These are phyloP conservation scores for Ceratopteris richardii DNA, from an alignment of 75 land plant species.

Conservation along the genomic window DNA sequence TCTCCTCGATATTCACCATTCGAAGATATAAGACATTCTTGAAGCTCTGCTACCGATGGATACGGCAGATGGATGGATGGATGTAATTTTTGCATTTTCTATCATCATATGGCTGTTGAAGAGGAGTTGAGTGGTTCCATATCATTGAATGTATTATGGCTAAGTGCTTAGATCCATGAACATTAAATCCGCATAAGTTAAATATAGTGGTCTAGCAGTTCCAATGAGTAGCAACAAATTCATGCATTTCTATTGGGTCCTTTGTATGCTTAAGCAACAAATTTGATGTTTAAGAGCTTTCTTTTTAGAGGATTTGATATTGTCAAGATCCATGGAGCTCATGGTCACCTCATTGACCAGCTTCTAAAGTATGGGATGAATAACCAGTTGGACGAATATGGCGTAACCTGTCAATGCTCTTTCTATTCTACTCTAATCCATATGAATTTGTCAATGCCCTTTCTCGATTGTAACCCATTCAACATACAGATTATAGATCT, in stretches of 20 bases:
- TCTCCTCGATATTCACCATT: too few relatives aligned
- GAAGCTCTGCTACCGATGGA: too few relatives aligned
- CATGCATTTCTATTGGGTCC: not conserved
- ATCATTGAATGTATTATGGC: constrained; percentile 6
- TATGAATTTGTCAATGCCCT: too few relatives aligned
- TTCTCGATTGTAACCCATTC: too few relatives aligned
- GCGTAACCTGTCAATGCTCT: constrained; percentile 5
- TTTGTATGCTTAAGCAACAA: not conserved
- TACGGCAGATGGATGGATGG: too few relatives aligned
- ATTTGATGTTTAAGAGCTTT: not conserved
- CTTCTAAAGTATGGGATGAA: constrained; percentile 11
- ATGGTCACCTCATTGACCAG: constrained; percentile 26
- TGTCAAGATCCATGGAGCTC: constrained; percentile 29
- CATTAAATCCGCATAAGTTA: constrained; percentile 17
- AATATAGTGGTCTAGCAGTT: constrained; percentile 13
- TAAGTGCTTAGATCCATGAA: constrained; percentile 18
- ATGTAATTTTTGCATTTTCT: too few relatives aligned
- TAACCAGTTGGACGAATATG: constrained; percentile 4
- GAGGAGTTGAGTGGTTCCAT: not conserved
- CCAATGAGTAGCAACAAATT: constrained; percentile 15
- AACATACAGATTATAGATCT: too few relatives aligned
- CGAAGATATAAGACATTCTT: too few relatives aligned
- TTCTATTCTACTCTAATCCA: not conserved
- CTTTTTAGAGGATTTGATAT: constrained; percentile 22
- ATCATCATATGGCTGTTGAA: too few relatives aligned